Evolutionary conservation across 441 rosid species (phyloP), one percentile per base, ranked within the genome.

Genomic region (Lepidium campestre): DNA sequence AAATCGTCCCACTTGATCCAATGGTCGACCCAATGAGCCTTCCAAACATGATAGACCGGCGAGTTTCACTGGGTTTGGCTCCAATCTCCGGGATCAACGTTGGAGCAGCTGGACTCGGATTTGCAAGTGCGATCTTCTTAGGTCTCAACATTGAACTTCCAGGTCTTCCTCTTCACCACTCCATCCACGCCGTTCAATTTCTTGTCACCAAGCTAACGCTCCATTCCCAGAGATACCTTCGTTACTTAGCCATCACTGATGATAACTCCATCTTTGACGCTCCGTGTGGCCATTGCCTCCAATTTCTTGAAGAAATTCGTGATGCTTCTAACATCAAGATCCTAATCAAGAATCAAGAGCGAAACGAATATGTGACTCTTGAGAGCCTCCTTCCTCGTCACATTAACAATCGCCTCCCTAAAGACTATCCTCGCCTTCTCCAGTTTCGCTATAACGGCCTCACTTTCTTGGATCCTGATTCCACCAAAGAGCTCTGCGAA

Each of bases 201-300:
- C 95, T 90, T 75, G 62, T 70, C 63, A 46, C 66, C 41, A 46
- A 45, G 14, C 73, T 57, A 49, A 42, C 58, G 11, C 50, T 73
- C 48, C 32, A 68, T 53, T 52, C 44, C 2, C 71, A 75, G 44
- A 50, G 41, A 1, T 32, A 17, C 7, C 63, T 71, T 42, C 53
- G 45, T 36, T 68, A 27, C 71, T 11, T 77, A 29, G 87, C 87
- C 39, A 89, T 90, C 65, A 87, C 94, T 17, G 3, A 31, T 11
- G 4, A 5, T 14, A 4, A 2, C 31, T 12, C 52, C 29, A 0
- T 0, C 52, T 20, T 13, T 70, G 57, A 83, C 32, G 83, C 94
- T 14, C 94, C 96, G 1, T 87, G 96, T 42, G 92, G 90, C 69
- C 96, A 86, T 79, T 90, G 92, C 86, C 90, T 92, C 57, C 92